These are phyloP conservation scores for Dendrobium nobile DNA, from an alignment of 106 monocot genomes.

Conservation along the genomic window DNA sequence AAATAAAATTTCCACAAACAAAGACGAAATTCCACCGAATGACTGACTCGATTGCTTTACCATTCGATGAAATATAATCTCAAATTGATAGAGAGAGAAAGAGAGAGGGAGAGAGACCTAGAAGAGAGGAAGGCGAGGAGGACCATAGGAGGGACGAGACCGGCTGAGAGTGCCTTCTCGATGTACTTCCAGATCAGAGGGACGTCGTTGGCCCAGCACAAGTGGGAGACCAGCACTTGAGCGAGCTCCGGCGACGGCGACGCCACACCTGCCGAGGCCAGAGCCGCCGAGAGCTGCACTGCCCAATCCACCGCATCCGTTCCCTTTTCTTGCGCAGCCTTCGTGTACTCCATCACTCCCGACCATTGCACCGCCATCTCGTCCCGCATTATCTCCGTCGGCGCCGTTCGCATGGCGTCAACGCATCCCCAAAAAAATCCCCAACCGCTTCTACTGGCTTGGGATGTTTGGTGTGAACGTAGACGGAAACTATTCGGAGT, in stretches of 20 bases:
- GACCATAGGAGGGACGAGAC: conserved; percentile 58
- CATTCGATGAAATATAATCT: neutral
- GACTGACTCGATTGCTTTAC: neutral
- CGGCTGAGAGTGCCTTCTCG: conserved; percentile 50
- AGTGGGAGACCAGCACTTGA: conserved; percentile 22
- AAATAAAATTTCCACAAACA: neutral
- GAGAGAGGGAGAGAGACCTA: conserved; percentile 30
- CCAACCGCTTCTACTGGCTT: neutral
- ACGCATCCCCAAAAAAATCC: neutral
- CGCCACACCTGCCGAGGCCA: conserved; percentile 6
- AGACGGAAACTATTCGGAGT: no score
- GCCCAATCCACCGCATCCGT: conserved; percentile 29
- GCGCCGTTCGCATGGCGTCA: neutral
- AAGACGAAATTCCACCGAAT: neutral
- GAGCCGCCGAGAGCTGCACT: conserved; percentile 13
- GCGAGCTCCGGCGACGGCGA: conserved; percentile 40
- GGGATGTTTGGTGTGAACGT: neutral
- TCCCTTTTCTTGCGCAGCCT: conserved; percentile 27
- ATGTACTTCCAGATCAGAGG: conserved; percentile 79
- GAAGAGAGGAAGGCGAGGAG: conserved; percentile 66
- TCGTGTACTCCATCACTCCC: conserved; percentile 36
- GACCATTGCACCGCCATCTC: conserved; percentile 15
- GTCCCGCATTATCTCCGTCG: neutral
- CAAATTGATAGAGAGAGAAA: neutral
- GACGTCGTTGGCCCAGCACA: conserved; percentile 38